Base-by-base conservation (phyloP, 2,329 filamentous ascomycete genomes). In the Elsinoe batatas region DNA sequence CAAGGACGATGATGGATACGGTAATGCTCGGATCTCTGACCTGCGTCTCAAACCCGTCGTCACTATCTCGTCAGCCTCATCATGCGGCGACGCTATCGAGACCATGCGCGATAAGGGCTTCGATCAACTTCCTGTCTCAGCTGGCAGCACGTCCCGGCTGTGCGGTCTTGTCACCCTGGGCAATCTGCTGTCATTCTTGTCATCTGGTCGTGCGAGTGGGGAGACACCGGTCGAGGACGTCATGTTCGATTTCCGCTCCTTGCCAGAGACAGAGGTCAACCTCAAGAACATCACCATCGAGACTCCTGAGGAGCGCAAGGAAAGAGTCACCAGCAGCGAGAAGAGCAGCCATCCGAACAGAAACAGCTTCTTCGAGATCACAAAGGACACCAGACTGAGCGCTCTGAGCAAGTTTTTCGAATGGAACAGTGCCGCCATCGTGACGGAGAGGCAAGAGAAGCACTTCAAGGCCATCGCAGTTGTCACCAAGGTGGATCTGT, bases 61-160 rank as follows among this genome's bases (percentile, higher is more conserved):
- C 22, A 94, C 91, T 7, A 81, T 98, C 55, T 75, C 83, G 20
- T 78, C 84, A 26, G 78, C 79, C 54, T 84, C 84, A 32, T 72
- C 81, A 2, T 95, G 91, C 73, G 80, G 87, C 60, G 87, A 91
- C 62, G 93, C 94, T 54, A 90, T 97, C 61, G 93, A 98, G 75
- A 91, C 88, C 59, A 97, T 98, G 93, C 88, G 91, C 63, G 93
- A 98, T 67, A 95, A 93, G 75, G 89, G 90, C 60, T 98, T 96
- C 69, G 94, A 98, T 68, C 94, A 98, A 73, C 85, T 98, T 40
- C 93, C 93, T 42, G 93, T 98, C 13, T 79, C 83, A 0, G 74
- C 83, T 15, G 80, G 79, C 3, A 82, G 82, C 59, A 80, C 76
- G 60, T 61, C 63, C 15, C 84, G 82, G 65, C 85, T 98, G 5